Percentiles rank a stretch among this genome's conserved stretches.
These are phyloP conservation scores for Knoxdaviesia capensis DNA, from an alignment of 2,329 filamentous ascomycete genomes.

Conservation along the genomic window DNA sequence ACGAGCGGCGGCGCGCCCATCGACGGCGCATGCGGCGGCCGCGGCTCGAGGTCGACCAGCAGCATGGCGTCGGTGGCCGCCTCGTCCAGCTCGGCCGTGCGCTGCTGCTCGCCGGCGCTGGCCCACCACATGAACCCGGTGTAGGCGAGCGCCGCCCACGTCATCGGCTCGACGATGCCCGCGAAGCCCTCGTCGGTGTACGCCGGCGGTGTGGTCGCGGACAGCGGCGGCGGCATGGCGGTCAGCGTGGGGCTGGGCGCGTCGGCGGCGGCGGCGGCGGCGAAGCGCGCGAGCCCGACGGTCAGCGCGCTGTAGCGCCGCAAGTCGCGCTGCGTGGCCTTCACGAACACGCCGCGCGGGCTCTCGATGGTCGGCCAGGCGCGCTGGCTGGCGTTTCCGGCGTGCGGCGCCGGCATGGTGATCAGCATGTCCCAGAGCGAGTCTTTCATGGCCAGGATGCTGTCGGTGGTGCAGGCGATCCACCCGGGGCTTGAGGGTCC, in stretches of 20 bases:
- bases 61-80: conserved; percentile 31
- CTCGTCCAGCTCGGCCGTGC: conserved; percentile 39
- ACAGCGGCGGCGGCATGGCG: background rate
- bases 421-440: conserved; percentile 80
- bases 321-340: conserved; percentile 78
- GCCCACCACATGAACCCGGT: conserved; percentile 83
- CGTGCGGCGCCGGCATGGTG: conserved; percentile 48
- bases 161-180: conserved; percentile 38
- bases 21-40: conserved; percentile 6
- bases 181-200: conserved; percentile 27
- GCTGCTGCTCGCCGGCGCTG: conserved; percentile 53
- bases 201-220: conserved; percentile 1
- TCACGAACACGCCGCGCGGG: conserved; percentile 43
- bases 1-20: background rate
- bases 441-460: conserved; percentile 70
- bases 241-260: background rate
- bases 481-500: conserved; percentile 31
- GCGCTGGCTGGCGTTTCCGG: conserved; percentile 34
- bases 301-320: conserved; percentile 56
- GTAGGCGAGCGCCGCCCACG: conserved; percentile 59
- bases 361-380: conserved; percentile 61
- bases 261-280: conserved; percentile 5
- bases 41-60: conserved; percentile 27
- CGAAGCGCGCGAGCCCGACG: conserved; percentile 34
- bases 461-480: conserved; percentile 92